Evolutionary conservation across 2,329 filamentous ascomycete genomes (phyloP).

Genomic region (Clonostachys rosea): DNA sequence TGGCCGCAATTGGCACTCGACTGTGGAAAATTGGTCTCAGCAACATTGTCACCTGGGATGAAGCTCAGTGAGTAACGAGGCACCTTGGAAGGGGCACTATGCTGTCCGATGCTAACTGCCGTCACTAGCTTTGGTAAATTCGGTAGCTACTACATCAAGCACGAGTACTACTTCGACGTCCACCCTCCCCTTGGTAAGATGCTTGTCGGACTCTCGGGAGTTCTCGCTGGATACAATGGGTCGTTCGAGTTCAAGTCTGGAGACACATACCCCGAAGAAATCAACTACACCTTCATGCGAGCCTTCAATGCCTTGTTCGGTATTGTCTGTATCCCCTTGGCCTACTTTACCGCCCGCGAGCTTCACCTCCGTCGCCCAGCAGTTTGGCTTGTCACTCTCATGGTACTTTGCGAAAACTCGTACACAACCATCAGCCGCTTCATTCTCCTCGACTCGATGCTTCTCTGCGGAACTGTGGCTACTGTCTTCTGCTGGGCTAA

Average conservation of each 20-base stretch:
- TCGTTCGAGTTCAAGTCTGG: constrained; percentile 99
- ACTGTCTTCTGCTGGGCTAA: constrained; percentile 96
- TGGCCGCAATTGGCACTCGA: constrained; percentile 61
- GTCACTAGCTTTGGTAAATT: constrained; percentile 81
- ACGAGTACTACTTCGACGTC: constrained; percentile 94
- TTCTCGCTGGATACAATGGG: constrained; percentile 95
- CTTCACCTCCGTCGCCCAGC: constrained; percentile 80
- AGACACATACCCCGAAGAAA: constrained; percentile 86
- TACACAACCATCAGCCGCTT: constrained; percentile 99
- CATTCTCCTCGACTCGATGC: constrained; percentile 97
- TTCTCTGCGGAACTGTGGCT: constrained; percentile 96
- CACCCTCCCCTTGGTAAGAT: constrained; percentile 97
- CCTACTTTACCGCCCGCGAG: constrained; percentile 92
- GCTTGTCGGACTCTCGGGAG: constrained; percentile 93
- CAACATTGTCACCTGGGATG: constrained; percentile 64
- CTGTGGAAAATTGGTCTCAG: constrained; percentile 67
- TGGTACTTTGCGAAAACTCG: constrained; percentile 98
- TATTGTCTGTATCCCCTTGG: constrained; percentile 85
- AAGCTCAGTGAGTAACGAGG: constrained; percentile 50
- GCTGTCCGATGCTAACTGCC: constrained; percentile 4
- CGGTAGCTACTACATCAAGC: constrained; percentile 97
- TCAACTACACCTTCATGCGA: constrained; percentile 98
- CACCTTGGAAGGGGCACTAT: not conserved
- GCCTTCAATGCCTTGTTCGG: constrained; percentile 96
- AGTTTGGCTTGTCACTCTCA: constrained; percentile 92